Evolutionary conservation across 169 alveolate genomes (phyloP), one percentile per base, ranked within the genome.

Genomic region (Plasmodium vinckei): DNA sequence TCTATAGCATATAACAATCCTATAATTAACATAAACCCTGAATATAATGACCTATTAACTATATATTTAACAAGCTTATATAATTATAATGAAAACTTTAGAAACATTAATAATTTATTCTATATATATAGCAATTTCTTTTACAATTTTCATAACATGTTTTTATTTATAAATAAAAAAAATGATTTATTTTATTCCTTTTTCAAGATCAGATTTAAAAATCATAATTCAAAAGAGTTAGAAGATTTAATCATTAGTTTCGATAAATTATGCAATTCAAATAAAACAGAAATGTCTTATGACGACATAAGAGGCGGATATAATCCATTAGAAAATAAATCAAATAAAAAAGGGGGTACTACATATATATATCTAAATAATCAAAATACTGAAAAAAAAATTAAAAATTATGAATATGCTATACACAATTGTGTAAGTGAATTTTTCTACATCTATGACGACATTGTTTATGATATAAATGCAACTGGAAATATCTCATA

Each of bases 351-450:
- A 9, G 10, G 42, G 1, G 19, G 65, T 2, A 10, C 13, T 15
- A 17, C 65, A 1, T 15, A 23, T 17, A 13, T 15, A 57, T n/a
- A 17, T 10, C n/a, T 13, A 12, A 51, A 51, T n/a, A 51, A 51
- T 13, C 59, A 65, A 15, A 19, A 1, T 23, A 46, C 21, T 51
- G 42, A 33, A 2, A 44, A 12, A 4, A 5, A 42, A 47, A 1
- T 67, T 5, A 61, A 13, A 7, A 65, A 53, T 15, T 79, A 79
- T 13, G 72, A 53, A 6, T 13, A 39, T 46, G 82, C 89, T 13
- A 61, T 79, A 39, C 82, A 79, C 65, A 79, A 79, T 33, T 42
- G 89, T 47, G 47, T 65, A 46, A 79, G 89, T 47, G 82, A 79
- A 15, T 33, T 79, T 27, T 79, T 67, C 13, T 79, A 79, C 49